These are phyloP conservation scores for Thielaviopsis euricoi DNA, from an alignment of 2,329 filamentous ascomycete genomes.

Conservation along the genomic window DNA sequence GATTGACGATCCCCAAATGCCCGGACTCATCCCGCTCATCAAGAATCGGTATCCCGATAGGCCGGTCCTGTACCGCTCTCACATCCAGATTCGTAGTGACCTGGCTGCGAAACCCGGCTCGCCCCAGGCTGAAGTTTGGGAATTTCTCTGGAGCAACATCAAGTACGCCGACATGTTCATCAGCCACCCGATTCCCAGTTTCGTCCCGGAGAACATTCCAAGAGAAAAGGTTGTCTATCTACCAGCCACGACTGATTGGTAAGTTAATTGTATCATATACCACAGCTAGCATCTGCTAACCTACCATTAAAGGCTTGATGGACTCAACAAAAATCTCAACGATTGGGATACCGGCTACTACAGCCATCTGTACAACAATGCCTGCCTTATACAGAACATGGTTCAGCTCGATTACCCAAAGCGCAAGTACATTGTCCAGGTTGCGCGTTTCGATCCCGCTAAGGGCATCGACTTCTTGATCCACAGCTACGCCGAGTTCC, in stretches of 20 bases:
- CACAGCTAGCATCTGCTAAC: conserved; percentile 14
- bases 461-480: conserved; percentile 70
- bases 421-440: conserved; percentile 59
- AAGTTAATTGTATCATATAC: conserved; percentile 15
- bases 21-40: conserved; percentile 57
- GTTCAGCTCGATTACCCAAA: conserved; percentile 40
- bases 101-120: conserved; percentile 45
- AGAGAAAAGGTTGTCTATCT: conserved; percentile 53
- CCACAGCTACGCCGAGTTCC: conserved; percentile 58
- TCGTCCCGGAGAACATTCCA: conserved; percentile 55
- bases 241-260: conserved; percentile 70
- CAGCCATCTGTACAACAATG: conserved; percentile 51
- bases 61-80: conserved; percentile 64
- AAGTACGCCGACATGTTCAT: conserved; percentile 62
- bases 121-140: conserved; percentile 59
- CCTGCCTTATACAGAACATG: conserved; percentile 44
- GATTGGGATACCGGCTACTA: conserved; percentile 60
- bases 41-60: conserved; percentile 55
- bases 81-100: conserved; percentile 69
- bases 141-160: conserved; percentile 57
- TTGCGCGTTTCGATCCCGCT: conserved; percentile 68
- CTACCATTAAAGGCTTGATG: conserved; percentile 36
- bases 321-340: conserved; percentile 59
- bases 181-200: conserved; percentile 61
- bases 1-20: conserved; percentile 78